These are phyloP conservation scores for Geosmithia morbida DNA, from an alignment of 2,329 filamentous ascomycete genomes.

Conservation along the genomic window DNA sequence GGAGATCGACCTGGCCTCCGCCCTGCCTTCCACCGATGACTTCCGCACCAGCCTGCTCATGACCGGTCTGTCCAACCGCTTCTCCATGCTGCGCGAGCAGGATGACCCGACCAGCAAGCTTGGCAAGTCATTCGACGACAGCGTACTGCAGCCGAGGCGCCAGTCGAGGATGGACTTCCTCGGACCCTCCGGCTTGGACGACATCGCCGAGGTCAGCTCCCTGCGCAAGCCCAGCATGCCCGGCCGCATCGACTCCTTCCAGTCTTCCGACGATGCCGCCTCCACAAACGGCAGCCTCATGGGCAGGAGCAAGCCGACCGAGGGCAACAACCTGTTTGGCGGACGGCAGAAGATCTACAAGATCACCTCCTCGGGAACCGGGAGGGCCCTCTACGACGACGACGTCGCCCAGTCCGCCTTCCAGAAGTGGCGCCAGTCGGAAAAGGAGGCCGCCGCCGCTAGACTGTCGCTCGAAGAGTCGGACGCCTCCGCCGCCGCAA, in stretches of 20 bases:
- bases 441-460: conserved; percentile 28
- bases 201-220: conserved; percentile 87
- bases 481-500: conserved; percentile 20
- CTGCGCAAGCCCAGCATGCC: conserved; percentile 41
- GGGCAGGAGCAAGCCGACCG: conserved; percentile 64
- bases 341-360: conserved; percentile 94
- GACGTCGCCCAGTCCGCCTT: conserved; percentile 76
- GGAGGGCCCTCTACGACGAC: conserved; percentile 68
- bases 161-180: conserved; percentile 63
- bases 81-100: conserved; percentile 93
- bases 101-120: conserved; percentile 81
- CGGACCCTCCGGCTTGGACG: conserved; percentile 47
- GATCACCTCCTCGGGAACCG: conserved; percentile 44
- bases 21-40: conserved; percentile 70
- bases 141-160: conserved; percentile 70
- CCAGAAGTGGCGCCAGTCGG: conserved; percentile 54
- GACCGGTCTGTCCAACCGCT: conserved; percentile 86
- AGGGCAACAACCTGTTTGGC: conserved; percentile 88
- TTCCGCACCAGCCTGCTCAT: conserved; percentile 93
- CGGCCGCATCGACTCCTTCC: conserved; percentile 48
- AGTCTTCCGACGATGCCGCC: conserved; percentile 58
- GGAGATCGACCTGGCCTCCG: conserved; percentile 55
- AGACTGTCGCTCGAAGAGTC: conserved; percentile 4
- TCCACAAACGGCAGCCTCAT: conserved; percentile 59
- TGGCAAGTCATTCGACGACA: conserved; percentile 91